Conservation (phyloP, 371 early-diverging fungal genomes). For the Actinomucor elegans region DNA sequence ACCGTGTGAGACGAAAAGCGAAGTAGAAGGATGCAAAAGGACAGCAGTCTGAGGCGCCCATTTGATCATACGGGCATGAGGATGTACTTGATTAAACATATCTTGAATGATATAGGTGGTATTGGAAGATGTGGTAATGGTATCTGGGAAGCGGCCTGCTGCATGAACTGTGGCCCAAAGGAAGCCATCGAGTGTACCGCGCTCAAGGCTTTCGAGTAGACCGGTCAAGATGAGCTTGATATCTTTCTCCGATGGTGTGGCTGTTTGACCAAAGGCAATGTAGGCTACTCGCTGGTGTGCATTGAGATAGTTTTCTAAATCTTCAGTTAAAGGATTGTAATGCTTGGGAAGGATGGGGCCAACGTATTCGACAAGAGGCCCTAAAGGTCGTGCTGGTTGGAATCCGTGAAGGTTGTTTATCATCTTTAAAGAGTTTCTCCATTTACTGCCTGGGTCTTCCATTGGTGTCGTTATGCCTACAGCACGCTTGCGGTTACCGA, state of each 20-base stretch:
- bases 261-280: constrained; percentile 42
- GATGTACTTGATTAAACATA: neutral
- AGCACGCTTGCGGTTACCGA: constrained; percentile 4
- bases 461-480: neutral
- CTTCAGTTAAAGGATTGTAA: constrained; percentile 15
- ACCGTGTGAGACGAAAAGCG: constrained; percentile 37
- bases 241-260: constrained; percentile 8
- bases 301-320: constrained; percentile 17
- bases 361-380: constrained; percentile 32
- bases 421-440: constrained; percentile 12
- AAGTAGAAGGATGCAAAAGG: constrained; percentile 32
- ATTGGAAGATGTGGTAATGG: constrained; percentile 4
- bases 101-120: neutral
- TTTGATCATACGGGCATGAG: neutral
- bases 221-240: constrained; percentile 18
- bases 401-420: constrained; percentile 26
- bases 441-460: neutral
- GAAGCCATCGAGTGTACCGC: constrained; percentile 26
- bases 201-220: constrained; percentile 20
- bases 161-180: constrained; percentile 28
- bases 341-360: constrained; percentile 30
- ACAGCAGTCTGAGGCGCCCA: constrained; percentile 47
- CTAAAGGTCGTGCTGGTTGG: constrained; percentile 24
- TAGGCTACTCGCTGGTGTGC: constrained; percentile 27
- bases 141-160: constrained; percentile 7